Base-by-base conservation (phyloP, 2,329 filamentous ascomycete species). In the Cercospora sojina region DNA sequence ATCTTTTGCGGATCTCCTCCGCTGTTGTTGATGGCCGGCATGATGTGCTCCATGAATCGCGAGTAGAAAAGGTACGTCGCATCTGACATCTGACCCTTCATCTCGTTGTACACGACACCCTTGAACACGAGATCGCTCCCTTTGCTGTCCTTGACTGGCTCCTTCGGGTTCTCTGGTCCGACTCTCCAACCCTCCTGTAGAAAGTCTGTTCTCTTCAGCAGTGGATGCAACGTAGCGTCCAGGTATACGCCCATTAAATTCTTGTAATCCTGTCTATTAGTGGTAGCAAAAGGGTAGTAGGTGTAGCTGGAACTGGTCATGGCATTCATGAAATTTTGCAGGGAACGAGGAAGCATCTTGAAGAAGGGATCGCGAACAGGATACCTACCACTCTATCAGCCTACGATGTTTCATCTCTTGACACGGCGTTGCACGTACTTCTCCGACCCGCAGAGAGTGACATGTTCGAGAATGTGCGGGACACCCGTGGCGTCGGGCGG, bases 261-360 rank as follows among this genome's bases (percentile, higher is more conserved):
- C 79, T 91, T 91, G 80, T 95, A 99, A 75, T 99, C 95, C 78
- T 97, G 92, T 20, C 88, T 84, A 75, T 99, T 99, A 25, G 95
- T 99, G 2, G 95, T 99, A 64, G 95, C 93, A 79, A 99, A 99
- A 1, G 95, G 95, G 77, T 99, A 99, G 72, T 92, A 96, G 10
- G 95, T 99, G 78, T 99, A 93, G 76, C 98, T 94, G 23, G 93
- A 91, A 27, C 93, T 93, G 49, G 95, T 99, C 77, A 98, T 97
- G 68, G 95, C 95, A 79, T 99, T 99, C 95, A 99, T 99, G 77
- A 97, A 99, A 80, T 98, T 99, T 70, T 95, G 97, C n/a, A 99
- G 85, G 5, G 95, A 97, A 73, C 95, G 89, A 23, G 95, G 95
- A 27, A 99, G 86, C 95, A 99, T 99, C 86, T 98, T 99, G 85